A percentile compares a stretch with the other conserved stretches of the same genome.
Evolutionary conservation across 192 early-diverging fungal genomes (phyloP).

Genomic region (Thoreauomyces humboldtii): DNA sequence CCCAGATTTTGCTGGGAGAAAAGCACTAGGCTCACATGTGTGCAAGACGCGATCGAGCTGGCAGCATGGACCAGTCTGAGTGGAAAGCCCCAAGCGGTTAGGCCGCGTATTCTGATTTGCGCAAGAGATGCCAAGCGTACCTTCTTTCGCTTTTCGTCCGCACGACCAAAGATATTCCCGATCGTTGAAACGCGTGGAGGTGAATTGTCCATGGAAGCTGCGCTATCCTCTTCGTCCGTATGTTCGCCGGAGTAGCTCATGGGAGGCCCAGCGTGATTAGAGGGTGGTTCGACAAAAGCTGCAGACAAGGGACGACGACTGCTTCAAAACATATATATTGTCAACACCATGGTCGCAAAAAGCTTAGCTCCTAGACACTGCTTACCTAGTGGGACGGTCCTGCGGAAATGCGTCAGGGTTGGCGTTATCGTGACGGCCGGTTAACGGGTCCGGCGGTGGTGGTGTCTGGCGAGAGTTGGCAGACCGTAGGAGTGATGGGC

Average conservation of each 20-base stretch:
- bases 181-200: not conserved
- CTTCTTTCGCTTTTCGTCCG: slow-evolving; percentile 15
- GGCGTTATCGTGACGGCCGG: not conserved
- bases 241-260: not conserved
- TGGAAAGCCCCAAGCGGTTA: not conserved
- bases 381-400: not conserved
- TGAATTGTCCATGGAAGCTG: not conserved
- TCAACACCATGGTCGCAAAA: not conserved
- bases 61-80: slow-evolving; percentile 32
- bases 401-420: slow-evolving; percentile 8
- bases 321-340: not conserved
- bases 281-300: too few species aligned
- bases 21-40: slow-evolving; percentile 4
- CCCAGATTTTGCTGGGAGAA: slow-evolving; percentile 10
- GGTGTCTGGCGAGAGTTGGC: not conserved
- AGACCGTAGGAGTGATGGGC: not conserved
- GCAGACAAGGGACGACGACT: not conserved
- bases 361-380: not conserved
- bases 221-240: not conserved
- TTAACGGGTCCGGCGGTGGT: not conserved
- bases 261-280: too few species aligned
- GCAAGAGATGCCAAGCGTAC: not conserved
- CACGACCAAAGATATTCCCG: slow-evolving; percentile 19
- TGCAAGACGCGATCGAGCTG: slow-evolving; percentile 25
- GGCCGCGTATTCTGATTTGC: not conserved